Evolutionary conservation across 371 early-diverging fungal genomes (phyloP).

Genomic region (Mucor saturninus): DNA sequence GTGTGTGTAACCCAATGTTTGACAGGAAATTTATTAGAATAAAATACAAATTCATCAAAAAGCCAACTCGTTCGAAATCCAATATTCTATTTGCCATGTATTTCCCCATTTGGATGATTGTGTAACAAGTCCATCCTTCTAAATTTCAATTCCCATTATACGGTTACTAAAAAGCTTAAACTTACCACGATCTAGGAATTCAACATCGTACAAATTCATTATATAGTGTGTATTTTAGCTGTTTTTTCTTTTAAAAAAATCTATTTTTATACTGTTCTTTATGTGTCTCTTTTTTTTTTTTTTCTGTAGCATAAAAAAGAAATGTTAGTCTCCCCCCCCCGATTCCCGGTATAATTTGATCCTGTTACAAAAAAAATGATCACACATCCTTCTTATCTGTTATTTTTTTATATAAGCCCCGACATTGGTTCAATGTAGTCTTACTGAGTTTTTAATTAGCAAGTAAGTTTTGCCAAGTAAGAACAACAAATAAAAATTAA

Average conservation of each 20-base stretch:
- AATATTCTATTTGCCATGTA: background rate
- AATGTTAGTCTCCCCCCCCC: no score
- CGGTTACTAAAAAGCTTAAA: slow-evolving; percentile 19
- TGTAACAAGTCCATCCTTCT: background rate
- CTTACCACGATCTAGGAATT: slow-evolving; percentile 28
- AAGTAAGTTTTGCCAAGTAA: no score
- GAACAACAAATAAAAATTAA: no score
- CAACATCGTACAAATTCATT: slow-evolving; percentile 26
- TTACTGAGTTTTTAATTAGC: no score
- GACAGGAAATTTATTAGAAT: slow-evolving; percentile 16
- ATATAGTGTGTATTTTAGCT: background rate
- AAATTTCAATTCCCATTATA: slow-evolving; percentile 24
- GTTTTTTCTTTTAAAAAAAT: background rate
- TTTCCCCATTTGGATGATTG: background rate
- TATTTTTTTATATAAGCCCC: no score
- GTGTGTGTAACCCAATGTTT: slow-evolving; percentile 24
- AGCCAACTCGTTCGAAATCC: background rate
- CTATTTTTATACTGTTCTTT: background rate
- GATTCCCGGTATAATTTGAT: no score
- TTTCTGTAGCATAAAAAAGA: background rate
- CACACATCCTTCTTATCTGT: no score
- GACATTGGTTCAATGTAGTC: no score
- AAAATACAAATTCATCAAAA: background rate
- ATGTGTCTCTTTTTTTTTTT: background rate
- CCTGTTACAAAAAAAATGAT: no score